Base-by-base conservation (phyloP, 306 rosid genomes). In the Aeschynomene evenia region DNA sequence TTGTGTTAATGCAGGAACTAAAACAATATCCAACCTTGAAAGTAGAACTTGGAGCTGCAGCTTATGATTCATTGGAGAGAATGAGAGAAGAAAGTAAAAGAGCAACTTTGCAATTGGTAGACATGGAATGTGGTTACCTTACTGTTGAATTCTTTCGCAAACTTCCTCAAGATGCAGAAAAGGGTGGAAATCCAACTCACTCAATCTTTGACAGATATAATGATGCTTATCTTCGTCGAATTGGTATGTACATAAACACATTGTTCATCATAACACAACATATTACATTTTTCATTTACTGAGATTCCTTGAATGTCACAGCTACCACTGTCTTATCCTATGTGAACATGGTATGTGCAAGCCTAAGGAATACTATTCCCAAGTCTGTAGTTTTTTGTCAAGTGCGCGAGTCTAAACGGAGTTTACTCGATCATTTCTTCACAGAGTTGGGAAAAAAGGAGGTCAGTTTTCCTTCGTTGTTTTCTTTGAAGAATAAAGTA, bases 181-280 rank as follows among this genome's bases (percentile, higher is more conserved):
- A 94, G 88, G 97, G 98, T 39, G 98, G 98, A 79, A 91, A 90
- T 77, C 98, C 98, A 60, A 90, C 97, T 3, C 87, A 82, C 75
- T 94, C 98, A 6, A 82, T 90, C 70, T 90, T 94, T 62, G 98
- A 94, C 65, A 86, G 98, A 90, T 94, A 90, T 72, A 94, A 88
- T 57, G 98, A 94, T 70, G 64, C 87, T 19, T 94, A 94, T 77
- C 97, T 94, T 67, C 86, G 97, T 76, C 87, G 98, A 63, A 87
- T 94, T 24, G 97, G 98, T 90, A 75, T 43, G 83, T 67, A 14
- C n/a, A n/a, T n/a, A n/a, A n/a, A 3, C 31, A 4, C 31, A 28
- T n/a, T 55, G 13, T 8, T 29, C 36, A 14, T 13, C 67, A 12
- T 43, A 57, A 40, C 8, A 28, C 23, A 51, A 54, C 34, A 50